Evolutionary conservation across 2,329 filamentous ascomycete genomes (phyloP), one percentile per base, ranked within the genome.

Genomic region (Aulographum hederae): DNA sequence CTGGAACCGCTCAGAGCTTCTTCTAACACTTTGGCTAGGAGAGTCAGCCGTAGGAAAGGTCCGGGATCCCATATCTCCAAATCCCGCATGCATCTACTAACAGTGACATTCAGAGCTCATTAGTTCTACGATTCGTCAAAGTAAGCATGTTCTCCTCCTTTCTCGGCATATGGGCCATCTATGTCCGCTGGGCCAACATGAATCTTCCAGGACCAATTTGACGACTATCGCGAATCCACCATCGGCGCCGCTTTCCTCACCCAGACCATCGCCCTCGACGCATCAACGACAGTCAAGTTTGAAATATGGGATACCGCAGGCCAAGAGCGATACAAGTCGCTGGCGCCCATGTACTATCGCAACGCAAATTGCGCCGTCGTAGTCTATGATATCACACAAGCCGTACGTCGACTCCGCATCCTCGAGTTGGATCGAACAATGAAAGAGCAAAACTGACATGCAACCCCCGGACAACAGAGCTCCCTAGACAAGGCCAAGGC

Each of bases 41-140:
- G 89, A 98, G 66, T 98, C 89, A 45, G 89, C 89, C 37, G 89
- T 98, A 36, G 89, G 89, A 76, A 98, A 98, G 80, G 82, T 91
- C 58, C 43, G 51, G n/a, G n/a, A n/a, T n/a, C n/a, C n/a, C n/a
- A n/a, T n/a, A n/a, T n/a, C n/a, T n/a, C 43, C 35, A 20, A 26
- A 26, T 35, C 27, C 18, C 36, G 20, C 14, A 36, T 23, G 23
- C 8, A 37, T 26, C 21, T 25, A 13, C 10, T 10, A 10, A 10
- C 21, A 10, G 21, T 25, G 10, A 25, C 13, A 25, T 36, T 33
- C 36, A 93, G 86, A 94, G 85, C 62, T 98, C 89, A 43, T 77
- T 98, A 57, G 89, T 98, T 35, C 65, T 98, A 52, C 78, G 91
- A 60, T 98, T 98, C 51, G 89, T 98, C 52, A 98, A 98, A 72